Percentiles rank a stretch among this genome's conserved stretches.
These are phyloP conservation scores for Aspergillus mulundensis DNA, from an alignment of 495 filamentous ascomycete species.

Conservation along the genomic window DNA sequence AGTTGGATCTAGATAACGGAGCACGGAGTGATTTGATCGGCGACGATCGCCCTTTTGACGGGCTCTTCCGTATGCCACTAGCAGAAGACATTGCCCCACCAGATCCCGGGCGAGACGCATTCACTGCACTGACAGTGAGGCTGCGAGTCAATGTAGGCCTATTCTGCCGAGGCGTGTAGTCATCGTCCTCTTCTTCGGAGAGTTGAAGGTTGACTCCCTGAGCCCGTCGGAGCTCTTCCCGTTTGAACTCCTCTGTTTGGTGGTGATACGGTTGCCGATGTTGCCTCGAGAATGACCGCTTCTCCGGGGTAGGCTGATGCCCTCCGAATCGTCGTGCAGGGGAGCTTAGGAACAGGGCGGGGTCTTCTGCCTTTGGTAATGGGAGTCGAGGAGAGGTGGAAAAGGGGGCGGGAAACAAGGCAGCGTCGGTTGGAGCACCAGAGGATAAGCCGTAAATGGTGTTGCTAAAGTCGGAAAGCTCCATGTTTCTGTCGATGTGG, in stretches of 20 bases:
- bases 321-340: constrained; percentile 46
- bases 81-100: constrained; percentile 31
- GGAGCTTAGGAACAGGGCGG: constrained; percentile 54
- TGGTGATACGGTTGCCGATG: constrained; percentile 54
- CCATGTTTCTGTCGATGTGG: constrained; percentile 34
- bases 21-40: constrained; percentile 36
- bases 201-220: constrained; percentile 18
- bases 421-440: constrained; percentile 34
- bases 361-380: constrained; percentile 43
- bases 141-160: constrained; percentile 60
- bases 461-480: constrained; percentile 36
- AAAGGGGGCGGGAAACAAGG: constrained; percentile 44
- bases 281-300: constrained; percentile 29
- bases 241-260: constrained; percentile 52
- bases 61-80: constrained; percentile 42
- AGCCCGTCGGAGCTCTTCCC: constrained; percentile 48
- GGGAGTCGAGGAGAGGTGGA: constrained; percentile 44
- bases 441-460: constrained; percentile 28
- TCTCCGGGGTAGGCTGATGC: constrained; percentile 34
- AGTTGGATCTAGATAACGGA: constrained; percentile 30
- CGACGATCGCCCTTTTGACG: constrained; percentile 41
- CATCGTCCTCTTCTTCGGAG: constrained; percentile 34
- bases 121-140: constrained; percentile 41
- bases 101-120: constrained; percentile 25
- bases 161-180: constrained; percentile 37